Evolutionary conservation across 495 filamentous ascomycete genomes (phyloP).

Genomic region (Beverwykella pulmonaria): DNA sequence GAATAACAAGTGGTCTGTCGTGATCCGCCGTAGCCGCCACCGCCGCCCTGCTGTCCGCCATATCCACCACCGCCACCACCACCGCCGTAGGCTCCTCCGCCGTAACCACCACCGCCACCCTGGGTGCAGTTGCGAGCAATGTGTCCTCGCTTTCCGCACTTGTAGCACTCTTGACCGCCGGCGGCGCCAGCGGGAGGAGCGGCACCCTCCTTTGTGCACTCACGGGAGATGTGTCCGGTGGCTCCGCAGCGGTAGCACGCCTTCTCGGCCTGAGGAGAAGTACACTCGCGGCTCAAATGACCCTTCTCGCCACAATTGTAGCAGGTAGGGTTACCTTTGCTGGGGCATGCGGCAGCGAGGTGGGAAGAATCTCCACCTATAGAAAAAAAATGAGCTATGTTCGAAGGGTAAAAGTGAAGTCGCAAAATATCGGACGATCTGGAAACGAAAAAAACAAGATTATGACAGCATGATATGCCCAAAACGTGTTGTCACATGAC

Average conservation of each 20-base stretch:
- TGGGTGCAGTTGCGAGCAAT: constrained; percentile 95
- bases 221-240: constrained; percentile 88
- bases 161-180: constrained; percentile 87
- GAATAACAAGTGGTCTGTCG: constrained; percentile 90
- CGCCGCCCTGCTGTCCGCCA: constrained; percentile 54
- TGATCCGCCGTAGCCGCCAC: constrained; percentile 54
- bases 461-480: not conserved
- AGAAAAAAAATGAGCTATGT: constrained; percentile 34
- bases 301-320: constrained; percentile 86
- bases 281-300: constrained; percentile 95
- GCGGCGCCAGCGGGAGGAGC: constrained; percentile 50
- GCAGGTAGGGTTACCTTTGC: constrained; percentile 89
- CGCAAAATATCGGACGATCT: not conserved
- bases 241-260: constrained; percentile 93
- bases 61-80: constrained; percentile 46
- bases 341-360: constrained; percentile 92
- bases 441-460: not conserved
- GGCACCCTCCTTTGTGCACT: constrained; percentile 66
- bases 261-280: constrained; percentile 87
- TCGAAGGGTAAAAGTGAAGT: not conserved
- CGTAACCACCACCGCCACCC: constrained; percentile 46
- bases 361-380: constrained; percentile 76
- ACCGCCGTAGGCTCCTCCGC: constrained; percentile 37
- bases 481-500: constrained; percentile 23
- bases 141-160: constrained; percentile 96